Evolutionary conservation across 129 eudicot species (phyloP).

Genomic region (Arctium minus): DNA sequence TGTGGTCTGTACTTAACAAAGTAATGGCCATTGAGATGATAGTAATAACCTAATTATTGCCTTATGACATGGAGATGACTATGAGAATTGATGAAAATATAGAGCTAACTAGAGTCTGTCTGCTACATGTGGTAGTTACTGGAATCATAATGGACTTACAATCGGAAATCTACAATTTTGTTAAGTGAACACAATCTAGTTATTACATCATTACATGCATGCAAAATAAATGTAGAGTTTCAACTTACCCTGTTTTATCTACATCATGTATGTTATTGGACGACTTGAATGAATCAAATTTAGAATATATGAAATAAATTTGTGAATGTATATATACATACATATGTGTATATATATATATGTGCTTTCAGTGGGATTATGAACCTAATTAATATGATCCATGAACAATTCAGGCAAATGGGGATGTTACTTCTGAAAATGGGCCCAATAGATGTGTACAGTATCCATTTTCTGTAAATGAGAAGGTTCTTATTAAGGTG

Average conservation of each 20-base stretch:
- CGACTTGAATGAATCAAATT: background rate
- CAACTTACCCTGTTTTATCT: background rate
- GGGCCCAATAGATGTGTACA: constrained; percentile 64
- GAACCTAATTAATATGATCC: constrained; percentile 16
- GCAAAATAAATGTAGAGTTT: background rate
- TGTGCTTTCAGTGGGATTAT: background rate
- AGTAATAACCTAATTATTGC: background rate
- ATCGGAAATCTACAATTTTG: background rate
- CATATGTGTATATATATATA: no score
- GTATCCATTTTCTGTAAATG: constrained; percentile 89
- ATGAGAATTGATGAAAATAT: background rate
- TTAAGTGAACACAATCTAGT: background rate
- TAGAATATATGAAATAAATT: background rate
- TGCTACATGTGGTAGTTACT: background rate
- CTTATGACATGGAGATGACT: background rate
- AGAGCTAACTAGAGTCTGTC: background rate
- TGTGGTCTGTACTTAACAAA: background rate
- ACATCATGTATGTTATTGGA: background rate
- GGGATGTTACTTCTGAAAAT: constrained; percentile 60
- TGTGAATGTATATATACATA: background rate
- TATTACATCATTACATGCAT: background rate
- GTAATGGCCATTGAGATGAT: background rate
- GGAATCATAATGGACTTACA: background rate
- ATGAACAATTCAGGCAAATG: constrained; percentile 61
- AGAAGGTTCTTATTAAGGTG: constrained; percentile 92